phyloP scores from a whole-genome alignment of 208 protist genomes.

The Crithidia sp. region DNA sequence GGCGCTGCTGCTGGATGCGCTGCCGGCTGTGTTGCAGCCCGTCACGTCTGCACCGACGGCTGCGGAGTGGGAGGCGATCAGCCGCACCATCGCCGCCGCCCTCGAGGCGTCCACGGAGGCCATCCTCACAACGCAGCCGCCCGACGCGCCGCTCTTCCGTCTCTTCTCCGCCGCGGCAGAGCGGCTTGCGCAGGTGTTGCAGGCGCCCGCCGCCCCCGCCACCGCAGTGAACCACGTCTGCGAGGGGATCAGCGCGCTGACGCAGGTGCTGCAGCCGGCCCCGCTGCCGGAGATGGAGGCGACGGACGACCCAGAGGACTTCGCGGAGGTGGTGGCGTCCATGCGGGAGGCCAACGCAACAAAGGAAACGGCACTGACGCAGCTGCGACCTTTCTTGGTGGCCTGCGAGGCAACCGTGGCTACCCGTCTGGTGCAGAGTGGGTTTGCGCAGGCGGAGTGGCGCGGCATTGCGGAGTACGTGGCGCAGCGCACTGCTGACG shows the following conservation, averaged over 20 bases:
- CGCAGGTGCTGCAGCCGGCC: slow-evolving; percentile 63
- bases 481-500: slow-evolving; percentile 21
- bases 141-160: slow-evolving; percentile 45
- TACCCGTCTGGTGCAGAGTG: slow-evolving; percentile 27
- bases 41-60: background rate
- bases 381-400: slow-evolving; percentile 28
- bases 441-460: slow-evolving; percentile 21
- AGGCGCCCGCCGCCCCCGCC: slow-evolving; percentile 10
- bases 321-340: slow-evolving; percentile 31
- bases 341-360: slow-evolving; percentile 21
- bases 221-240: slow-evolving; percentile 53
- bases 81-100: slow-evolving; percentile 50
- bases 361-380: slow-evolving; percentile 22
- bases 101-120: slow-evolving; percentile 64
- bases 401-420: slow-evolving; percentile 29
- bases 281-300: slow-evolving; percentile 63
- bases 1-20: slow-evolving; percentile 46
- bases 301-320: slow-evolving; percentile 80
- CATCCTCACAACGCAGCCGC: slow-evolving; percentile 49
- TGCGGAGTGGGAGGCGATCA: slow-evolving; percentile 33
- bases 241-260: slow-evolving; percentile 71
- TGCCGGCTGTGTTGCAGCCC: slow-evolving; percentile 39
- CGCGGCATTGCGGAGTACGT: slow-evolving; percentile 39
- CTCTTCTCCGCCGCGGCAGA: slow-evolving; percentile 52
- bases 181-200: slow-evolving; percentile 44